Percentiles rank a stretch among this genome's conserved stretches.
Conservation (phyloP, 1,139 yeast species). For the Candida frijolesensis region DNA sequence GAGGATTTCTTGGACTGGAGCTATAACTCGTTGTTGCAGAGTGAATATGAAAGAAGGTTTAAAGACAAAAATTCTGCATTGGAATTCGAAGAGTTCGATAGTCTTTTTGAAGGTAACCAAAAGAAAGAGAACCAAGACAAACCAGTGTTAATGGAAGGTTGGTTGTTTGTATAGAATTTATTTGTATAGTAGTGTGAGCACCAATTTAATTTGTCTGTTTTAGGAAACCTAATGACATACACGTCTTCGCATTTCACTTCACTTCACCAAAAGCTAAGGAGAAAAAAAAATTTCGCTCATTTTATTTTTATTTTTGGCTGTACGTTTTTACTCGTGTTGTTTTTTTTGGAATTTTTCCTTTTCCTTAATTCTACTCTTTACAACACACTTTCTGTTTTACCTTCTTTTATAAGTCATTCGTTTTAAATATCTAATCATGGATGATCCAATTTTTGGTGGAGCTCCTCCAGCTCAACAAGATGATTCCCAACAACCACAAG, state of each 20-base stretch:
- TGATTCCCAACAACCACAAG: constrained; percentile 33
- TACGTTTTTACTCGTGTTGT: not conserved
- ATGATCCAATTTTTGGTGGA: constrained; percentile 3
- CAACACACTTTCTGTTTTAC: not conserved
- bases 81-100: constrained; percentile 68
- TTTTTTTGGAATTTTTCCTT: not conserved
- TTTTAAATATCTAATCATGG: not conserved
- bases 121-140: constrained; percentile 1
- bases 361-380: not conserved
- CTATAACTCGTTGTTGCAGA: constrained; percentile 70
- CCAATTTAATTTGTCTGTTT: constrained; percentile 24
- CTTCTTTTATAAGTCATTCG: not conserved
- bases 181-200: not conserved
- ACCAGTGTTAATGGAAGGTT: constrained; percentile 24
- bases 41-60: constrained; percentile 71
- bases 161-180: constrained; percentile 22
- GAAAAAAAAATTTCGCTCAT: constrained; percentile 1
- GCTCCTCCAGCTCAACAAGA: constrained; percentile 3
- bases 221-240: constrained; percentile 33
- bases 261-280: not conserved
- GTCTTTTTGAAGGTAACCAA: constrained; percentile 30
- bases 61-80: constrained; percentile 77
- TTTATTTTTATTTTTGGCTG: not conserved
- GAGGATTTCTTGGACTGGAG: constrained; percentile 96
- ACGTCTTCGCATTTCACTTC: constrained; percentile 24